Evolutionary conservation across 805 yeast genomes (phyloP).

Genomic region (Kodamaea kakaduensis): DNA sequence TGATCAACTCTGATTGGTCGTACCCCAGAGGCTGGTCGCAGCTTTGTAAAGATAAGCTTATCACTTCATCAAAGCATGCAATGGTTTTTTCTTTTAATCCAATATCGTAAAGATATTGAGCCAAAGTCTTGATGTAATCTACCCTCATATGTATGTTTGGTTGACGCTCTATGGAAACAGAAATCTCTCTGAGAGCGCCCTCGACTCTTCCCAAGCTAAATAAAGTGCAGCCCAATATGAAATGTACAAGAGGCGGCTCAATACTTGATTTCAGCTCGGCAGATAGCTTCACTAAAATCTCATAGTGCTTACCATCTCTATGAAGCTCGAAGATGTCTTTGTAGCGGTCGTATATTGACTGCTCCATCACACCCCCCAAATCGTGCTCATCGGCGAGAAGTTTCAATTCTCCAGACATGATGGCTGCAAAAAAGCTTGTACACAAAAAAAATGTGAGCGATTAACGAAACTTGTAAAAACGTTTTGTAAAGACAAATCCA

Average conservation of each 20-base stretch:
- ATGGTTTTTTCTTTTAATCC: slow-evolving; percentile 13
- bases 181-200: slow-evolving; percentile 23
- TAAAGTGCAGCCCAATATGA: slow-evolving; percentile 12
- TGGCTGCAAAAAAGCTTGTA: neutral
- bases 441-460: neutral
- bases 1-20: too few species aligned
- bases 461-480: too few species aligned
- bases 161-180: slow-evolving; percentile 24
- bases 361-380: neutral
- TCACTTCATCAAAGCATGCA: slow-evolving; percentile 14
- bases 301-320: slow-evolving; percentile 14
- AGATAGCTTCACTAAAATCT: slow-evolving; percentile 16
- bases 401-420: neutral
- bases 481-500: too few species aligned
- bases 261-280: slow-evolving; percentile 1
- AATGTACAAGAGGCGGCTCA: slow-evolving; percentile 6
- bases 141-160: slow-evolving; percentile 13
- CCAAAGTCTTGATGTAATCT: slow-evolving; percentile 14
- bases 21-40: too few species aligned
- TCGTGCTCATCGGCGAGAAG: neutral
- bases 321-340: slow-evolving; percentile 8
- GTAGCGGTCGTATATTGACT: neutral
- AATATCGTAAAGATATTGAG: slow-evolving; percentile 15
- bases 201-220: slow-evolving; percentile 22
- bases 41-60: too few species aligned